phyloP scores from a whole-genome alignment of 2,329 filamentous ascomycete species.

The Neonectria sp. region DNA sequence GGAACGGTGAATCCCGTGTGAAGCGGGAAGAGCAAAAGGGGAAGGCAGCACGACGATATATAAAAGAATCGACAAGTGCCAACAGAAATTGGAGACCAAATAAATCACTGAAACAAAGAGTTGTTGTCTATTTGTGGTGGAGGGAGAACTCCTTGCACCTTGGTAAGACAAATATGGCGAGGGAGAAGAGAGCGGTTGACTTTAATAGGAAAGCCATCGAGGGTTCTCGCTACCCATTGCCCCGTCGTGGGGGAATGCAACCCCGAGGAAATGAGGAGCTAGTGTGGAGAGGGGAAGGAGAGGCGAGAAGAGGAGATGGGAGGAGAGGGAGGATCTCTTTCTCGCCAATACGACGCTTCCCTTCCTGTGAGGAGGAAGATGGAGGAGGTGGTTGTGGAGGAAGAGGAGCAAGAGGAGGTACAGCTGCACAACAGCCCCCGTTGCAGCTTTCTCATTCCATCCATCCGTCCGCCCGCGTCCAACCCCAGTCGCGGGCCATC shows the following conservation, averaged over 20 bases:
- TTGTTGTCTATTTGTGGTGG: not conserved
- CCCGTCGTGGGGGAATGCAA: slow-evolving; percentile 27
- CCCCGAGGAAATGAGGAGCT: slow-evolving; percentile 33
- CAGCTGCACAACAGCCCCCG: slow-evolving; percentile 7
- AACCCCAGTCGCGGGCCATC: slow-evolving; percentile 30
- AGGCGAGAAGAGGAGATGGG: too few relatives aligned
- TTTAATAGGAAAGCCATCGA: slow-evolving; percentile 39
- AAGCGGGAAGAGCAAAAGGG: slow-evolving; percentile 31
- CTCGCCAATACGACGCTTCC: slow-evolving; percentile 29
- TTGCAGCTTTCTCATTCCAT: slow-evolving; percentile 19
- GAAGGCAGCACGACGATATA: slow-evolving; percentile 15
- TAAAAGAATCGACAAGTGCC: slow-evolving; percentile 21
- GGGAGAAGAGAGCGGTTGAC: slow-evolving; percentile 19
- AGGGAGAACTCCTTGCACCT: slow-evolving; percentile 4
- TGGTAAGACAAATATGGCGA: not conserved
- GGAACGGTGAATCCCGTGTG: slow-evolving; percentile 42
- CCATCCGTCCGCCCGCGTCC: slow-evolving; percentile 41
- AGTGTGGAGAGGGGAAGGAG: slow-evolving; percentile 27
- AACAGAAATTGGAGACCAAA: slow-evolving; percentile 8
- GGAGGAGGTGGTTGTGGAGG: not conserved
- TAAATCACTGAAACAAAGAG: slow-evolving; percentile 15
- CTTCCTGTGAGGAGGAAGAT: slow-evolving; percentile 12
- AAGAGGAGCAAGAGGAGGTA: slow-evolving; percentile 2
- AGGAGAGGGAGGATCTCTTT: slow-evolving; percentile 17
- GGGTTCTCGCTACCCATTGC: slow-evolving; percentile 30